phyloP scores from a whole-genome alignment of 176 grass and related monocot genomes.

The barley (Hordeum vulgare) region MorexV3_pseudomolecules_assembly NC_058519.1:111803617-111804116 shows the following conservation, averaged over 20 bases:
- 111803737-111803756: background rate
- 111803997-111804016: too few species aligned
- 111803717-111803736: background rate
- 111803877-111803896: background rate
- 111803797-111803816: background rate
- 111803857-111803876: background rate
- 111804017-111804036: background rate
- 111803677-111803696: slow-evolving; percentile 97
- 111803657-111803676: slow-evolving; percentile 89
- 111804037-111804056: background rate
- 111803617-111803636: background rate
- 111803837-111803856: background rate
- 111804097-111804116: background rate
- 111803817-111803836: slow-evolving; percentile 5
- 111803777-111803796: background rate
- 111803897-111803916: background rate
- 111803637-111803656: slow-evolving; percentile 52
- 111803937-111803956: background rate
- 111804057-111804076: background rate
- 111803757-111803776: background rate
- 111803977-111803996: background rate
- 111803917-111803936: background rate
- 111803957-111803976: background rate
- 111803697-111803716: slow-evolving; percentile 62
- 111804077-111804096: background rate